These are phyloP conservation scores for Beauveria australis DNA, from an alignment of 2,329 filamentous ascomycete species.

Conservation along the genomic window DNA sequence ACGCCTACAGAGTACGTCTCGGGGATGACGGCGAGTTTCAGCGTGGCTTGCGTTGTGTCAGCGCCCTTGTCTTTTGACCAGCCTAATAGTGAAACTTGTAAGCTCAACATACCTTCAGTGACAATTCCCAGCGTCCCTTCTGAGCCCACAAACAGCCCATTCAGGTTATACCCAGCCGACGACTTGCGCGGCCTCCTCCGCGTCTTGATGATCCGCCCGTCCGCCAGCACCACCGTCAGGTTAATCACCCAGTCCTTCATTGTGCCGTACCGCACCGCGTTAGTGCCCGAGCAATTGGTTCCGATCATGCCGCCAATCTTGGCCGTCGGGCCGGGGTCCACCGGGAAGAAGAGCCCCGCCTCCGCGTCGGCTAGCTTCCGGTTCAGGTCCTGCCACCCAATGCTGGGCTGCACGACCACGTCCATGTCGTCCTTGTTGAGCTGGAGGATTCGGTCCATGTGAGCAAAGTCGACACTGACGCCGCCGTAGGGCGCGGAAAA, in stretches of 20 bases:
- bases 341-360: constrained; percentile 79
- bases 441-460: constrained; percentile 75
- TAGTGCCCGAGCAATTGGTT: constrained; percentile 71
- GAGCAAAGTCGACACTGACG: constrained; percentile 80
- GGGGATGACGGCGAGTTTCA: constrained; percentile 71
- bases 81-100: neutral
- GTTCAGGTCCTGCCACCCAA: constrained; percentile 90
- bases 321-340: constrained; percentile 69
- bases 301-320: constrained; percentile 80
- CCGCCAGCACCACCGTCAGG: constrained; percentile 69
- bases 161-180: constrained; percentile 77
- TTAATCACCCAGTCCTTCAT: constrained; percentile 89
- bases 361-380: constrained; percentile 58
- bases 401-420: constrained; percentile 80
- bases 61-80: neutral
- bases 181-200: constrained; percentile 70
- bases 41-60: constrained; percentile 43
- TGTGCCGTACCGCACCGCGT: constrained; percentile 72
- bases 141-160: constrained; percentile 69
- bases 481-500: constrained; percentile 83
- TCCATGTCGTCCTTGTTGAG: constrained; percentile 87
- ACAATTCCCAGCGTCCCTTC: constrained; percentile 76
- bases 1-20: constrained; percentile 71
- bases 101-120: constrained; percentile 49
- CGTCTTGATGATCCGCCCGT: constrained; percentile 73